Base-by-base conservation (phyloP, 768 basidiomycete species). In the Termitomyces sp. region DNA sequence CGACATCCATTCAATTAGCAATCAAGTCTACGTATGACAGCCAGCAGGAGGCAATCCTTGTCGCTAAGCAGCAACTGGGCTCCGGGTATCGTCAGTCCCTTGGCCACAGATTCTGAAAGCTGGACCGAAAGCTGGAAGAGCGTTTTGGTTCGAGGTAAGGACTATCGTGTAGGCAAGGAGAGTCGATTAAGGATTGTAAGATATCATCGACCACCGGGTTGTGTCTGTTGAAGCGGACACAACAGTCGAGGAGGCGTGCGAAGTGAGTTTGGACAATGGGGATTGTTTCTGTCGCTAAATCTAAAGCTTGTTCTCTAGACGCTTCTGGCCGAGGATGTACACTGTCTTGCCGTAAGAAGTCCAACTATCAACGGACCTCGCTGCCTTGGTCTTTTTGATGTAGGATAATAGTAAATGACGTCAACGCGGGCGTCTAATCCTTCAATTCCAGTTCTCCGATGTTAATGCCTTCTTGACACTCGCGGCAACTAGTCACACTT, bases 401-500 rank as follows among this genome's bases (percentile, higher is more conserved):
- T 92, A 65, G 56, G 87, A 40, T 40, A 6, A 40, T n/a, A 40
- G 52, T 20, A 28, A 53, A 53, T 53, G 52, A 53, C 52, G 52
- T 53, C 52, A 42, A 53, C 42, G 10, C 12, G 52, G 52, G 52
- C 38, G 38, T 13, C n/a, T 40, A 28, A 52, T 20, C 24, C 16
- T 30, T 18, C 26, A 6, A 38, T 52, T 43, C 14, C 56, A 93
- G 90, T 92, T 83, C 63, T 85, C 90, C 18, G 91, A 93, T 66
- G 87, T 92, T 12, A 93, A 93, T 66, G 88, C 91, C n/a, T 93
- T 92, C 66, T 71, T 93, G 58, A 90, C 88, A 3, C 75, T 93
- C 47, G 91, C 91, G 10, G 90, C 91, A 7, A 92, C 88, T 4
- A 75, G 85, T 46, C 89, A 92, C 65, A 87, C 85, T 3, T 76